These are phyloP conservation scores for Kodamaea lidongshanica DNA, from an alignment of 805 yeast genomes.

Conservation along the genomic window DNA sequence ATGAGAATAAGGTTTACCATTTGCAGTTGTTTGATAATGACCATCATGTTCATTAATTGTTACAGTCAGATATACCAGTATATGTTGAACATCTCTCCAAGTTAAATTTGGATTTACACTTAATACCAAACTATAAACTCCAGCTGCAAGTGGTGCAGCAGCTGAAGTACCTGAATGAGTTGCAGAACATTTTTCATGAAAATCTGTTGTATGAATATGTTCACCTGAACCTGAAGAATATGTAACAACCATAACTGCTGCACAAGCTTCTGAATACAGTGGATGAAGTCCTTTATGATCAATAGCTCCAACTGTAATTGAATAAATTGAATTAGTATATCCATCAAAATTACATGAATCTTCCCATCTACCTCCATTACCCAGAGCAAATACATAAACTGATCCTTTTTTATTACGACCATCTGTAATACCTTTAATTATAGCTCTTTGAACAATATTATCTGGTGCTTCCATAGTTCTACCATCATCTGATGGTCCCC, in stretches of 20 bases:
- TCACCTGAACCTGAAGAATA: constrained; percentile 89
- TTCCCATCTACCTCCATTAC: constrained; percentile 78
- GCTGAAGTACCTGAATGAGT: constrained; percentile 96
- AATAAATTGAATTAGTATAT: constrained; percentile 90
- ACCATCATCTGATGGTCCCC: constrained; percentile 98
- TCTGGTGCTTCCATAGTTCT: constrained; percentile 81
- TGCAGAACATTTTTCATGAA: constrained; percentile 60
- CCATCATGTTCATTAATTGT: constrained; percentile 65
- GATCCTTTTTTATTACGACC: constrained; percentile 83
- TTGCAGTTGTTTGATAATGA: constrained; percentile 65
- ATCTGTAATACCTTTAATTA: constrained; percentile 74
- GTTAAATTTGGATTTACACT: constrained; percentile 81
- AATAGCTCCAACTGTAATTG: constrained; percentile 91
- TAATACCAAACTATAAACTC: constrained; percentile 78
- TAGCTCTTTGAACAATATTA: constrained; percentile 67
- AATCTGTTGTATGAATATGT: constrained; percentile 82
- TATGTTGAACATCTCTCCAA: constrained; percentile 93
- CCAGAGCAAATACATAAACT: constrained; percentile 90
- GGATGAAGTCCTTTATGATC: constrained; percentile 87
- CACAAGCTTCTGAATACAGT: constrained; percentile 82
- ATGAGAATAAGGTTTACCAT: constrained; percentile 70
- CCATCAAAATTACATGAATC: constrained; percentile 98
- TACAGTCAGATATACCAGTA: constrained; percentile 64
- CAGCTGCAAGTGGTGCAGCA: constrained; percentile 97
- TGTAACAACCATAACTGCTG: constrained; percentile 91